Conservation (phyloP, 2,329 filamentous ascomycete species). For the Lecanosticta acicola region DNA sequence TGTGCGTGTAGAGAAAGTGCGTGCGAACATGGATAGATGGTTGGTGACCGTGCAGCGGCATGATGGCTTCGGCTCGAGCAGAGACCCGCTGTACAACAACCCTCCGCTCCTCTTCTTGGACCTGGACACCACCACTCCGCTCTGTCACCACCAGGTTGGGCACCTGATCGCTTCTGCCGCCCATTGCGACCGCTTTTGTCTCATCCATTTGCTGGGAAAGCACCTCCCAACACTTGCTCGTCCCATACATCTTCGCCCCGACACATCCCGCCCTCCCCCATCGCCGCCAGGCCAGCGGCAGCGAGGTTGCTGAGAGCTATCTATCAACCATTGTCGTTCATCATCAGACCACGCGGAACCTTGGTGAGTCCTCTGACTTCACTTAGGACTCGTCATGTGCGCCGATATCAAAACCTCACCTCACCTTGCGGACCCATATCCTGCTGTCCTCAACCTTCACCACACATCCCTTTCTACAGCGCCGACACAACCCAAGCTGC, state of each 20-base stretch:
- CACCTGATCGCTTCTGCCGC: conserved; percentile 10
- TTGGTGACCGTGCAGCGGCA: too few species aligned
- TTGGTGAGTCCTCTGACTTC: conserved; percentile 22
- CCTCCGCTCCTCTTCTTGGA: conserved; percentile 2
- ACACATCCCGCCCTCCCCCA: conserved; percentile 8
- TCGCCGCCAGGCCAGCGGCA: conserved; percentile 17
- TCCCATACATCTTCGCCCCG: neutral
- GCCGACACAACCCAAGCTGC: conserved; percentile 6
- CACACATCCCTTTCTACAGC: conserved; percentile 20
- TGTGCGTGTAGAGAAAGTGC: too few species aligned
- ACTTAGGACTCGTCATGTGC: conserved; percentile 10
- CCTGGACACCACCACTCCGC: neutral
- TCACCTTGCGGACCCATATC: neutral
- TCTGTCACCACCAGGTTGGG: neutral
- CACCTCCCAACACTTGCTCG: neutral
- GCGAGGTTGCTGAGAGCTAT: conserved; percentile 25
- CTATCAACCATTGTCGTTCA: conserved; percentile 23
- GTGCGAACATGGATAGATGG: too few species aligned
- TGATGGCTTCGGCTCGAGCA: too few species aligned
- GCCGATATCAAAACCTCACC: conserved; percentile 19
- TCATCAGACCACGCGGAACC: conserved; percentile 21
- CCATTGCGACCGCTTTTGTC: conserved; percentile 10
- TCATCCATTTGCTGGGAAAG: conserved; percentile 10
- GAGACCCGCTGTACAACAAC: neutral
- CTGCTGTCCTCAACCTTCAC: neutral